These are phyloP conservation scores for Saccharum hybrid DNA, from an alignment of 202 grass and related monocot species.

Conservation along the genomic window DNA sequence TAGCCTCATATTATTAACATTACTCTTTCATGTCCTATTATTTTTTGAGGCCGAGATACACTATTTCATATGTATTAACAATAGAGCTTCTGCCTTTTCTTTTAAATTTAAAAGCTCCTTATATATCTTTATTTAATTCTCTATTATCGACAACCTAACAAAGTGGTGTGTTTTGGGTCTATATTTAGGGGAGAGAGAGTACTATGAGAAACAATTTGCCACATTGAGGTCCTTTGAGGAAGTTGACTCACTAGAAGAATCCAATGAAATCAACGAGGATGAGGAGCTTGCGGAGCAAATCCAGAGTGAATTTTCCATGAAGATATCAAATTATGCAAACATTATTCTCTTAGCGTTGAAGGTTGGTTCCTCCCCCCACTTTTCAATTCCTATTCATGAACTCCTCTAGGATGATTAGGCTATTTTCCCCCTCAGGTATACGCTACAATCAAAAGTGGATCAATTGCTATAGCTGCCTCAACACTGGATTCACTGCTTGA, in stretches of 20 bases:
- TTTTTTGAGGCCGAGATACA: neutral
- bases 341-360: conserved; percentile 85
- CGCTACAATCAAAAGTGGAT: conserved; percentile 90
- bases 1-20: conserved; percentile 1
- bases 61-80: neutral
- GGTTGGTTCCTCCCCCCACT: conserved; percentile 37
- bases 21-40: neutral
- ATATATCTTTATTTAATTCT: neutral
- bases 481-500: conserved; percentile 96
- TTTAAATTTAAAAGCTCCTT: neutral
- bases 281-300: conserved; percentile 66
- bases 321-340: conserved; percentile 94
- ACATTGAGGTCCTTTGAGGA: conserved; percentile 90
- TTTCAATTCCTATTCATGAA: conserved; percentile 24
- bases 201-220: conserved; percentile 95
- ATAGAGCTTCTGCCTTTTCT: neutral
- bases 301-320: conserved; percentile 93
- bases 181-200: conserved; percentile 77
- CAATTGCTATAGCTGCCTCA: conserved; percentile 97
- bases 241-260: conserved; percentile 64
- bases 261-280: conserved; percentile 54
- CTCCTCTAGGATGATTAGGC: conserved; percentile 15
- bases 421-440: conserved; percentile 59
- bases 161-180: conserved; percentile 2
- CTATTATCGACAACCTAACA: neutral